Conservation (phyloP, 1,284 basidiomycete species). For the Filobasidium uniguttulatum region DNA sequence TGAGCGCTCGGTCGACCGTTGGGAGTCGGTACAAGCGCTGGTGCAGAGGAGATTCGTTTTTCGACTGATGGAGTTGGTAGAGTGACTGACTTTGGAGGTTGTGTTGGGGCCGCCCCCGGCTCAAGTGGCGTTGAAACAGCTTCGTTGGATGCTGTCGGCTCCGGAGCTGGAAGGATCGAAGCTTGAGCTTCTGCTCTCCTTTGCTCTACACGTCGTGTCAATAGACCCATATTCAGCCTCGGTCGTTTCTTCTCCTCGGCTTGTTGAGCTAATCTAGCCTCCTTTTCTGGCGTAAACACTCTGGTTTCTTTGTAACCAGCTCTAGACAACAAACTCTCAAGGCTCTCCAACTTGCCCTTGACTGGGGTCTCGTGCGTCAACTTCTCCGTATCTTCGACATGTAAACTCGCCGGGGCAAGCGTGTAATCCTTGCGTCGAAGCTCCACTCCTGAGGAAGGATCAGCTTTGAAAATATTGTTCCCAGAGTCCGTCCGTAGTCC, state of each 20-base stretch:
- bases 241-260: background rate
- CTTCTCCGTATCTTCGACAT: background rate
- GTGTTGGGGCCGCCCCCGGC: too few species aligned
- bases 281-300: slow-evolving; percentile 66
- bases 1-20: too few species aligned
- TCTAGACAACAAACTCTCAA: slow-evolving; percentile 67
- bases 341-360: slow-evolving; percentile 17
- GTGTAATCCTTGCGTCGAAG: too few species aligned
- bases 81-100: too few species aligned
- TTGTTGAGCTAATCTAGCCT: slow-evolving; percentile 25
- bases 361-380: background rate
- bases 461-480: background rate
- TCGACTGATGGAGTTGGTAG: too few species aligned
- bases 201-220: background rate
- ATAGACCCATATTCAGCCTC: background rate
- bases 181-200: background rate
- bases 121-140: too few species aligned
- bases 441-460: background rate
- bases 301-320: slow-evolving; percentile 81
- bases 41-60: too few species aligned
- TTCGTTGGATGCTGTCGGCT: too few species aligned
- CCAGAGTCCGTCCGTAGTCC: slow-evolving; percentile 1
- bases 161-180: too few species aligned
- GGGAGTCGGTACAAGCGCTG: too few species aligned
- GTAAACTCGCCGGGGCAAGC: background rate